These are phyloP conservation scores for Gonapodya prolifera DNA, from an alignment of 192 early-diverging fungal genomes.

Conservation along the genomic window DNA sequence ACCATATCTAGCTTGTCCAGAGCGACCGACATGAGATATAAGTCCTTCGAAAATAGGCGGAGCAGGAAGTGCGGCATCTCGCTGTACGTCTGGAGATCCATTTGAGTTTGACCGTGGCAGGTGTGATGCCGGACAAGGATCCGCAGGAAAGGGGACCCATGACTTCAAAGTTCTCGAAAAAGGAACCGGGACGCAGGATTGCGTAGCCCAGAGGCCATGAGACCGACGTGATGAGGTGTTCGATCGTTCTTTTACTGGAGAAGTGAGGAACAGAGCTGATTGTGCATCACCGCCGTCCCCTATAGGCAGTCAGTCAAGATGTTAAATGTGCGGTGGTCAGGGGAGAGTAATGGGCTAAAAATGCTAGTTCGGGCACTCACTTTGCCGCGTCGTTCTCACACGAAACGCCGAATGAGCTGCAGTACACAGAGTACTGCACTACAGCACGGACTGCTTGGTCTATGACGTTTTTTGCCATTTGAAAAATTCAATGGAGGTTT, in stretches of 20 bases:
- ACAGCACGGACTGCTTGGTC: background rate
- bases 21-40: background rate
- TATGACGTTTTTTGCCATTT: background rate
- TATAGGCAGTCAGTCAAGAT: no score
- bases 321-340: no score
- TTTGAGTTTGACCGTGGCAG: background rate
- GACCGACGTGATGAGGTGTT: background rate
- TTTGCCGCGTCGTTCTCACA: background rate
- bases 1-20: background rate
- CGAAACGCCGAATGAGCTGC: background rate
- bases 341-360: no score
- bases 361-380: no score
- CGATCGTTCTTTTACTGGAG: background rate
- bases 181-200: background rate
- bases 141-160: background rate
- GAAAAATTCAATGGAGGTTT: no score
- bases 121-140: background rate
- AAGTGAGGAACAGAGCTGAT: background rate
- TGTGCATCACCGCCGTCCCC: no score
- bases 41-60: background rate
- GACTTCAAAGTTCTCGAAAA: background rate
- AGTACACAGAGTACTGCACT: background rate
- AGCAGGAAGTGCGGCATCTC: background rate
- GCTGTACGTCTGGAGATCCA: background rate
- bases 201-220: background rate